Base-by-base conservation (phyloP, 2,329 filamentous ascomycete species). In the Incumbomyces lentus region DNA sequence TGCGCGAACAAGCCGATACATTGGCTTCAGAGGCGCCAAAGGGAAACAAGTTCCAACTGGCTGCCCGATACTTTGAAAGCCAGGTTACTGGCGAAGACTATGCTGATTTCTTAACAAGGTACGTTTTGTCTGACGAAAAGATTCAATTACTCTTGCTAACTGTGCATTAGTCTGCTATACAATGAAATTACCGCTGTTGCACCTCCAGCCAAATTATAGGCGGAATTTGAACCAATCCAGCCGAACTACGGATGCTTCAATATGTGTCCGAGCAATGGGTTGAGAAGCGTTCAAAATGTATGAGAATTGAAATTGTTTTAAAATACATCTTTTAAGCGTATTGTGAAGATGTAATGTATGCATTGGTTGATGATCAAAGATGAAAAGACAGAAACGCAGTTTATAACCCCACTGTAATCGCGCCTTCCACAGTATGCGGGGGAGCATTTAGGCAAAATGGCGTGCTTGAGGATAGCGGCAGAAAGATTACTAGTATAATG, bases 21-120 rank as follows among this genome's bases (percentile, higher is more conserved):
- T 74, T 96, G 26, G 74, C 80, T 22, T 66, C 78, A 55, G 85
- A 85, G 65, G 88, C 80, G 2, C 78, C 82, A 42, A 84, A 85
- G 73, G 88, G 88, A 48, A 92, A 95, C 74, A 95, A 95, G 74
- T 95, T 75, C 71, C 79, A 83, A 50, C 76, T 95, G 44, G 92
- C 92, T 1, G 86, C 86, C 1, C 83, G 94, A 68, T 96, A 96
- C 70, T 95, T 96, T 62, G 80, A 86, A 30, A 73, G 79, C 38
- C 92, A 98, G 74, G 84, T 96, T 48, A 96, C 90, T 2, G 92
- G 92, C 47, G 92, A 96, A 73, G 89, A 95, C 57, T 96, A 96
- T 65, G 88, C 89, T 11, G 92, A 98, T 67, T 96, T 96, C 72
- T 68, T 98, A 71, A 95, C 87, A 54, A 73, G 75, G 81, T 86